phyloP scores from a whole-genome alignment of 257 asterid genomes.

The Coffea eugenioides region DNA sequence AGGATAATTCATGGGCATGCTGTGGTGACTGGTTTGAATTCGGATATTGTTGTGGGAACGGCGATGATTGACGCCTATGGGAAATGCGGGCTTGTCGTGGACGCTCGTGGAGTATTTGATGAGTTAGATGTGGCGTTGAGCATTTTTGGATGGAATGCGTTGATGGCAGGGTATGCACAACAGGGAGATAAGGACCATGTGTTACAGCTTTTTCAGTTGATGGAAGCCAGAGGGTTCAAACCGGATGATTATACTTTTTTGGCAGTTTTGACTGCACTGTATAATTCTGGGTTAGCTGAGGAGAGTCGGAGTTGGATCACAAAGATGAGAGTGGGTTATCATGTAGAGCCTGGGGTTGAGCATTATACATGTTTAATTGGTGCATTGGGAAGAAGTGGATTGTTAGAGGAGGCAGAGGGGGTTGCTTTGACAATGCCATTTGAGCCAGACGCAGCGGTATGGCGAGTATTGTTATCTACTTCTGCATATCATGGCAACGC shows the following conservation, averaged over 20 bases:
- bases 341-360: constrained; percentile 57
- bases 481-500: constrained; percentile 32
- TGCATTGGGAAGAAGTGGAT: constrained; percentile 60
- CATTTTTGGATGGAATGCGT: constrained; percentile 58
- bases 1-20: constrained; percentile 66
- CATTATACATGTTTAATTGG: constrained; percentile 76
- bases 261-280: constrained; percentile 59
- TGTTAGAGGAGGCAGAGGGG: constrained; percentile 67
- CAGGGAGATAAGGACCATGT: constrained; percentile 44
- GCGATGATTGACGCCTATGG: constrained; percentile 79
- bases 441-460: constrained; percentile 77
- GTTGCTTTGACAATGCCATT: constrained; percentile 61
- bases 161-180: constrained; percentile 84
- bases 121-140: constrained; percentile 35
- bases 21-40: constrained; percentile 47
- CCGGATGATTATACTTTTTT: constrained; percentile 65
- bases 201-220: constrained; percentile 37
- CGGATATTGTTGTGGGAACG: constrained; percentile 46
- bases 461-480: constrained; percentile 61
- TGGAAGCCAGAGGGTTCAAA: constrained; percentile 50
- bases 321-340: constrained; percentile 45
- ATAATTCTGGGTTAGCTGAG: constrained; percentile 48
- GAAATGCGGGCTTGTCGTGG: constrained; percentile 65
- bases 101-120: constrained; percentile 57
- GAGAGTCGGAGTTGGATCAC: constrained; percentile 65